These are phyloP conservation scores for Torulaspora maleeae DNA, from an alignment of 805 yeast species.

Conservation along the genomic window DNA sequence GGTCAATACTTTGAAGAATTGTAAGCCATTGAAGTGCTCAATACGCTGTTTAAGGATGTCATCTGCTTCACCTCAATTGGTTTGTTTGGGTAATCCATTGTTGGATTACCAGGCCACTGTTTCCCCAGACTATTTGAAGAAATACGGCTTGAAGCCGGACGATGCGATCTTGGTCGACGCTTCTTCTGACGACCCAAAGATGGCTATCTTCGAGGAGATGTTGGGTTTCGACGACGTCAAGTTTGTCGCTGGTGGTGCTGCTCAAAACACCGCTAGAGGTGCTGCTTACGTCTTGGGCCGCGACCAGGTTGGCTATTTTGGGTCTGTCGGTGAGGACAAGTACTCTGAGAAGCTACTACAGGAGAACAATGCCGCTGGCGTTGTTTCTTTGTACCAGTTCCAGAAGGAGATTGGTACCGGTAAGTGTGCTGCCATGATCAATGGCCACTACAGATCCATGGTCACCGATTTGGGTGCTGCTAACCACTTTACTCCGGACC, in stretches of 20 bases:
- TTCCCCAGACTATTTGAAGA: slow-evolving; percentile 60
- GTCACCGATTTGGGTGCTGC: slow-evolving; percentile 98
- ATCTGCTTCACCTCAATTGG: slow-evolving; percentile 38
- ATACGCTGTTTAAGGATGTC: slow-evolving; percentile 3
- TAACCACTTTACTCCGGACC: slow-evolving; percentile 87
- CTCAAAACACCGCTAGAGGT: slow-evolving; percentile 98
- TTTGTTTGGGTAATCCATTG: slow-evolving; percentile 90
- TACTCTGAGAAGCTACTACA: slow-evolving; percentile 73
- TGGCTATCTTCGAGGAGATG: slow-evolving; percentile 81
- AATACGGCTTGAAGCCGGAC: slow-evolving; percentile 80
- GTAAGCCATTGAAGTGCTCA: neutral
- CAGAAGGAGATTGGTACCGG: slow-evolving; percentile 81
- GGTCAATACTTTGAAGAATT: neutral
- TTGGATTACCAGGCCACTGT: slow-evolving; percentile 82
- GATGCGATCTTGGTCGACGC: slow-evolving; percentile 76
- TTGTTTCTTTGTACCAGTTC: slow-evolving; percentile 77
- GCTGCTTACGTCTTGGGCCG: slow-evolving; percentile 88
- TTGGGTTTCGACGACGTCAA: slow-evolving; percentile 55
- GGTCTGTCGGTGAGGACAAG: slow-evolving; percentile 91
- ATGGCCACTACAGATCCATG: slow-evolving; percentile 82
- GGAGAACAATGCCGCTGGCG: slow-evolving; percentile 88
- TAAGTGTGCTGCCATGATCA: slow-evolving; percentile 94
- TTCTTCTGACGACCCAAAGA: slow-evolving; percentile 66
- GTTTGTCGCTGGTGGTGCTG: slow-evolving; percentile 97
- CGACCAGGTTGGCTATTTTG: slow-evolving; percentile 84